These are phyloP conservation scores for Juncus effusus DNA, from an alignment of 176 grass and related monocot genomes.

Conservation along the genomic window DNA sequence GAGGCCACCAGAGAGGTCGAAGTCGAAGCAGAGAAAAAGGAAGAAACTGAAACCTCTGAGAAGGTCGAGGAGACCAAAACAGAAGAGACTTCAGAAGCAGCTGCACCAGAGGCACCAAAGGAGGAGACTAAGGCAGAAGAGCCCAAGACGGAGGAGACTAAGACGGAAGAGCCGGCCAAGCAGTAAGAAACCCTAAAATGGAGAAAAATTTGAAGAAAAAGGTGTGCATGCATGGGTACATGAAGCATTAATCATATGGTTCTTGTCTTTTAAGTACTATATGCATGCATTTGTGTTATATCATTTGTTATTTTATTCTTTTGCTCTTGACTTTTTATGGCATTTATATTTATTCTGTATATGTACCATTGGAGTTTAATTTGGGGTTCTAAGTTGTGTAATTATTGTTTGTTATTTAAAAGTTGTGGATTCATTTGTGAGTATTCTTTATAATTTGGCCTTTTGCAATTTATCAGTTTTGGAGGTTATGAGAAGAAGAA, in stretches of 20 bases:
- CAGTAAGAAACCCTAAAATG: constrained; percentile 19
- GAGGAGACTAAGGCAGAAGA: constrained; percentile 15
- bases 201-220: constrained; percentile 36
- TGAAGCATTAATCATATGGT: constrained; percentile 32
- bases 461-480: constrained; percentile 28
- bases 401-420: constrained; percentile 60
- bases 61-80: constrained; percentile 35
- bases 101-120: constrained; percentile 18
- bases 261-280: constrained; percentile 35
- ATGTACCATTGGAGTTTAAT: constrained; percentile 20
- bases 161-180: constrained; percentile 38
- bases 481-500: constrained; percentile 23
- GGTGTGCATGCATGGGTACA: constrained; percentile 31
- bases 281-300: constrained; percentile 37
- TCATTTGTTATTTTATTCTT: constrained; percentile 79
- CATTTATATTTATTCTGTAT: constrained; percentile 32
- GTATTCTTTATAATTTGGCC: constrained; percentile 16
- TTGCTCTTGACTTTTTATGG: constrained; percentile 9
- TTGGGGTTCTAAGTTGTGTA: constrained; percentile 46
- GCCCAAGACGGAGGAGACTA: constrained; percentile 13
- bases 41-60: constrained; percentile 25
- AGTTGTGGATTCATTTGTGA: constrained; percentile 21
- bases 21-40: constrained; percentile 46
- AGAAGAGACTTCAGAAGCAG: constrained; percentile 8
- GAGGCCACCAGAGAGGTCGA: constrained; percentile 32